phyloP scores from a whole-genome alignment of 1,284 basidiomycete species.

The Pseudozyma tsukubaensis region DNA sequence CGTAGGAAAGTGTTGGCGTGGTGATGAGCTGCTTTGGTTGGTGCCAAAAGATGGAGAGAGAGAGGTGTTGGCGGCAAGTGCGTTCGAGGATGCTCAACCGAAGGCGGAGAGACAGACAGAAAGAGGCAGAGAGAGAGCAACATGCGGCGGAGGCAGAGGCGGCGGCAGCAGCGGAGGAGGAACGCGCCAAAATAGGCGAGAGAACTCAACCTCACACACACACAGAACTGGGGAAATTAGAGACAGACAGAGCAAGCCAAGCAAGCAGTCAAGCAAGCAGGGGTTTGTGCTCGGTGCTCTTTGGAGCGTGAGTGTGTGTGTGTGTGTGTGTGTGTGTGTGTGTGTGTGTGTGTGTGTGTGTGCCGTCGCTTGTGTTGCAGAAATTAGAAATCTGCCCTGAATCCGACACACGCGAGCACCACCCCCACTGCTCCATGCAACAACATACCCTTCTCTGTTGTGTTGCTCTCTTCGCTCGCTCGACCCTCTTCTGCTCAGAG shows the following conservation, averaged over 20 bases:
- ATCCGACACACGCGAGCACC: background rate
- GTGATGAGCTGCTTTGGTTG: no score
- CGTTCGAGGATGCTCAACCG: no score
- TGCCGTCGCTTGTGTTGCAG: background rate
- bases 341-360: constrained; percentile 8
- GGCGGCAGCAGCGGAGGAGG: background rate
- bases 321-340: background rate
- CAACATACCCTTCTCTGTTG: no score
- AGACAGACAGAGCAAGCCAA: background rate
- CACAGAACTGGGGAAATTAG: background rate
- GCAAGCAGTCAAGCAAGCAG: background rate
- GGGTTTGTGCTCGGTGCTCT: background rate
- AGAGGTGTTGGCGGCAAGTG: no score
- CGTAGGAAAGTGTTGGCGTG: no score
- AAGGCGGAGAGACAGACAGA: no score
- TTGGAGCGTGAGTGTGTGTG: background rate
- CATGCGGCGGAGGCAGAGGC: no score
- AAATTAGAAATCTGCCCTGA: background rate
- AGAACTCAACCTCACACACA: background rate
- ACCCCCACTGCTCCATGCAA: no score
- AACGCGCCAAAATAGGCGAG: background rate
- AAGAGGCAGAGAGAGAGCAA: background rate
- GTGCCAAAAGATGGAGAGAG: no score
- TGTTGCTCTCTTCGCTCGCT: no score
- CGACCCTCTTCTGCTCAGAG: no score